Evolutionary conservation across 2,329 filamentous ascomycete genomes (phyloP).

Genomic region (Phaeosphaeria sp.): DNA sequence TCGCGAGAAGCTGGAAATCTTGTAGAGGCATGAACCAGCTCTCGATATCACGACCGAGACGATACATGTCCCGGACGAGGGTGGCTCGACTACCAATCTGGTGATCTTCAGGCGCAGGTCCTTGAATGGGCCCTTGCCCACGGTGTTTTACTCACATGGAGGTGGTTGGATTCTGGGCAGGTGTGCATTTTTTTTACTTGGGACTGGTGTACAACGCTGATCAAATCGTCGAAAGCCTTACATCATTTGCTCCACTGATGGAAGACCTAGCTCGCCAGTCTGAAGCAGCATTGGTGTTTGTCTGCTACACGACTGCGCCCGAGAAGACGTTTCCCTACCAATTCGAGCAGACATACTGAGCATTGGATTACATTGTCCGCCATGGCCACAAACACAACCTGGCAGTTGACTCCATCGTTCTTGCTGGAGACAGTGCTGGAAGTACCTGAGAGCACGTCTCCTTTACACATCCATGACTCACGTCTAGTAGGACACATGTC

Average conservation of each 20-base stretch:
- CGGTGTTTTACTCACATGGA: slow-evolving; percentile 1
- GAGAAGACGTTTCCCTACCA: background rate
- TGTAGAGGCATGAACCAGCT: background rate
- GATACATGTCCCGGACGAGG: background rate
- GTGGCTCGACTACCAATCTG: background rate
- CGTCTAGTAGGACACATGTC: background rate
- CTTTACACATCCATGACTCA: too few relatives aligned
- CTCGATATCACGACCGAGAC: background rate
- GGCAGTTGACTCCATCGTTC: background rate
- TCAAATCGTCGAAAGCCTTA: background rate
- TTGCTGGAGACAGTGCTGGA: background rate
- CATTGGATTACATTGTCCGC: background rate
- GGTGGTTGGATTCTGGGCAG: background rate
- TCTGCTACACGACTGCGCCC: background rate
- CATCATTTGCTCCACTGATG: background rate
- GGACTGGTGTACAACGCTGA: background rate
- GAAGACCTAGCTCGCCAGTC: background rate
- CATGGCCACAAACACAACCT: background rate
- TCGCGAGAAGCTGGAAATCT: background rate
- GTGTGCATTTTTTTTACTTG: background rate
- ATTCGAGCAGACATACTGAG: background rate
- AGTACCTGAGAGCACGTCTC: background rate
- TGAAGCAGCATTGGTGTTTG: background rate
- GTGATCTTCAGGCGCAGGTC: background rate
- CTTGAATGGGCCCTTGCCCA: background rate